Evolutionary conservation across 139 green algal genomes (phyloP), one percentile per base, ranked within the genome.

Genomic region (Micractinium conductrix): DNA sequence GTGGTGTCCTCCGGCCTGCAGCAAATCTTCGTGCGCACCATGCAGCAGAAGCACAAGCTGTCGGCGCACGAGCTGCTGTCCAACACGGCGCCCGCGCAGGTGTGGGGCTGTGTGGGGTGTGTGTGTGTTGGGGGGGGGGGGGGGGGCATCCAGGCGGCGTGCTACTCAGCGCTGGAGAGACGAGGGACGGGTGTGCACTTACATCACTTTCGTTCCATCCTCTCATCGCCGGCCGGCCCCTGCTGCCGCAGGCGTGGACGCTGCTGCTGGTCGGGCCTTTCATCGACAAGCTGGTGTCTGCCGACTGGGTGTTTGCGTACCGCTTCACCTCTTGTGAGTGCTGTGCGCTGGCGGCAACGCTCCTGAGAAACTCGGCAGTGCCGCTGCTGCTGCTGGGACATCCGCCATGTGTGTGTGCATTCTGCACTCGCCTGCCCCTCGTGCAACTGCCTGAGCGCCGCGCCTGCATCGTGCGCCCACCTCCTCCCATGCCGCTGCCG

Each of bases 1-100:
- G 96, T 99, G 0, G 89, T 98, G 1, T 93, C 90, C 30, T 95
- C 88, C 65, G 91, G 95, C 74, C 91, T 98, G 92, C 96, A 99
- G 88, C 96, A 99, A 86, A 97, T 98, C 80, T 87, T 97, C 43
- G 98, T 97, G 79, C 92, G 96, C 48, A 91, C 84, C 21, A 91
- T 98, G 72, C 95, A 98, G 89, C 92, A 93, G 80, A 94, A 94
- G 81, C 88, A 96, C 82, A 87, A 89, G 72, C 89, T 98, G 26
- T 89, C 91, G 14, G 93, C 88, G 30, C 93, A 94, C 74, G 94
- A 98, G 91, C 90, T 98, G 80, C 92, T 98, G 53, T 87, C 89
- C 38, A 95, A 96, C 88, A 96, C 95, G 5, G 95, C 95, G 7
- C 95, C 95, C 1, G 87, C 94, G 53, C 94, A 97, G 92, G 92